Evolutionary conservation across 2,329 filamentous ascomycete species (phyloP).

Genomic region (Penicillium sp.): DNA sequence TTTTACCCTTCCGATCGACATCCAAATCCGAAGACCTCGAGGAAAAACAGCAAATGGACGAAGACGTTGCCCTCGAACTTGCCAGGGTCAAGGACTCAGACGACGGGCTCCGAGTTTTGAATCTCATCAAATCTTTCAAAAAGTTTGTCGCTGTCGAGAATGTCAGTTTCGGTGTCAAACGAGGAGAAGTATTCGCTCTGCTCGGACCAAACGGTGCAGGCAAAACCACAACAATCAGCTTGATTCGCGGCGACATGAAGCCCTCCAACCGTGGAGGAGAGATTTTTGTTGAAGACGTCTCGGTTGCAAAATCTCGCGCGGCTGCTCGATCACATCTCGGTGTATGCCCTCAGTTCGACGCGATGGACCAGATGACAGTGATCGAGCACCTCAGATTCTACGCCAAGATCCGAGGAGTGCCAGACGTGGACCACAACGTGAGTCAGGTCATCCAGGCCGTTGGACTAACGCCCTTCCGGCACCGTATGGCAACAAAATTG

Average conservation of each 20-base stretch:
- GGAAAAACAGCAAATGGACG: constrained; percentile 45
- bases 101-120: constrained; percentile 75
- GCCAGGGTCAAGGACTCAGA: constrained; percentile 60
- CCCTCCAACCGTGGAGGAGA: constrained; percentile 73
- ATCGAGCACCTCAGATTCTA: constrained; percentile 86
- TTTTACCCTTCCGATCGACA: constrained; percentile 53
- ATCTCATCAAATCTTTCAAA: constrained; percentile 79
- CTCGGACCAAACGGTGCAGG: constrained; percentile 90
- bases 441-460: constrained; percentile 76
- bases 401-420: constrained; percentile 76
- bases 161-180: constrained; percentile 77
- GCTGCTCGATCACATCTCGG: constrained; percentile 75
- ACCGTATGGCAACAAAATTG: constrained; percentile 74
- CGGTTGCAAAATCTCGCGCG: constrained; percentile 71
- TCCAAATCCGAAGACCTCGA: constrained; percentile 48
- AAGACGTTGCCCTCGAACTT: constrained; percentile 67
- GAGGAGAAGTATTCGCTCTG: constrained; percentile 82
- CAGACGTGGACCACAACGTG: constrained; percentile 75
- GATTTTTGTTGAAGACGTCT: constrained; percentile 75
- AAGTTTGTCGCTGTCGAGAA: constrained; percentile 81
- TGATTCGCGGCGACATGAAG: constrained; percentile 85
- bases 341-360: constrained; percentile 88
- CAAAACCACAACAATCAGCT: constrained; percentile 84
- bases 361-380: constrained; percentile 89
- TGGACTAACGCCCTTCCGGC: constrained; percentile 69